Percentiles rank a stretch among this genome's conserved stretches.
phyloP scores from a whole-genome alignment of 2,329 filamentous ascomycete genomes.

The Sclerotinia glacialis region DNA sequence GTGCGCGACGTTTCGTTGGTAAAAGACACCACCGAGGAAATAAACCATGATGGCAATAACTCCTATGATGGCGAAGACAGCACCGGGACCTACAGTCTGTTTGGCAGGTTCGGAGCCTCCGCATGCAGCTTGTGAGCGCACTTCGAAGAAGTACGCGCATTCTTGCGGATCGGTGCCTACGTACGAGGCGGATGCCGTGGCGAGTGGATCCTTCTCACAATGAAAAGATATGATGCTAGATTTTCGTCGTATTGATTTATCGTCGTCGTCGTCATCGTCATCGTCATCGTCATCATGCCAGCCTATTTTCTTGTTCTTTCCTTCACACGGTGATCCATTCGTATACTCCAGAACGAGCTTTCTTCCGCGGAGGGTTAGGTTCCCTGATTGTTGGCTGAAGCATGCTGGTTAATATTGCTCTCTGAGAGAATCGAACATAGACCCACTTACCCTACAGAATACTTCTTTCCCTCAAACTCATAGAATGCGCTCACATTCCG shows the following conservation, averaged over 20 bases:
- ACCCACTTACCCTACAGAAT: conserved; percentile 66
- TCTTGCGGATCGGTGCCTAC: conserved; percentile 80
- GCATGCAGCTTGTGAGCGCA: conserved; percentile 81
- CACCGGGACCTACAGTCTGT: conserved; percentile 65
- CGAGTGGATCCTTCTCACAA: conserved; percentile 79
- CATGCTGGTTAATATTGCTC: conserved; percentile 11
- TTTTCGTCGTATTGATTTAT: conserved; percentile 51
- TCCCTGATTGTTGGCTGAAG: conserved; percentile 35
- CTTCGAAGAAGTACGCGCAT: conserved; percentile 94
- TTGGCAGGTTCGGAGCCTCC: conserved; percentile 65
- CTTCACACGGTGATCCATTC: conserved; percentile 70
- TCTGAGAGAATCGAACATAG: background rate
- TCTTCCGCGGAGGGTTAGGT: conserved; percentile 59
- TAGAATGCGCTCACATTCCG: conserved; percentile 79
- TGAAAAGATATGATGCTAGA: conserved; percentile 89
- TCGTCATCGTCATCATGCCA: conserved; percentile 41
- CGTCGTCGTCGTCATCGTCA: conserved; percentile 37
- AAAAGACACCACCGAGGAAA: conserved; percentile 87
- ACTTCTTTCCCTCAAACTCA: conserved; percentile 60
- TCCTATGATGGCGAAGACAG: conserved; percentile 86
- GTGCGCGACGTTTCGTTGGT: conserved; percentile 91
- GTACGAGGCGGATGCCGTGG: conserved; percentile 72
- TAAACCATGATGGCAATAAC: conserved; percentile 79
- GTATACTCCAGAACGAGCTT: conserved; percentile 77
- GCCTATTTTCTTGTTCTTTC: conserved; percentile 42